phyloP scores from a whole-genome alignment of 331 rosid genomes.

The Ulmus americana region DNA sequence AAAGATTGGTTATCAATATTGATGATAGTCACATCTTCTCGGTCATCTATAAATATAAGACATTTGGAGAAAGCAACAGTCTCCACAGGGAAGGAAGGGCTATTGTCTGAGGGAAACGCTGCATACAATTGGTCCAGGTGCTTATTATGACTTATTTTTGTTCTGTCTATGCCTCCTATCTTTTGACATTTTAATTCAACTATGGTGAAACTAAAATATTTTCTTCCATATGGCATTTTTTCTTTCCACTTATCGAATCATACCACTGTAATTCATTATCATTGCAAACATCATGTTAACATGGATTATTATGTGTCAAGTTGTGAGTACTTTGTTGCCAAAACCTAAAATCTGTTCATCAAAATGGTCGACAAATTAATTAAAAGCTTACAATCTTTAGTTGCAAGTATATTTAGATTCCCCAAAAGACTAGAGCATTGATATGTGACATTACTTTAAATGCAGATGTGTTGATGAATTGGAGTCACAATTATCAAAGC shows the following conservation, averaged over 20 bases:
- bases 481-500: conserved; percentile 82
- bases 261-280: not conserved
- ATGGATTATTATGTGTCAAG: too few species aligned
- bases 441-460: conserved; percentile 11
- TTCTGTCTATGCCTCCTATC: too few species aligned
- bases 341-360: too few species aligned
- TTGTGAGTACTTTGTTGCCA: too few species aligned
- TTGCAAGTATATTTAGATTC: not conserved
- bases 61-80: conserved; percentile 99
- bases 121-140: conserved; percentile 99
- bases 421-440: not conserved
- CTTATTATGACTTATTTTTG: conserved; percentile 23
- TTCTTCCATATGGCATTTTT: not conserved
- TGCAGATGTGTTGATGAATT: conserved; percentile 89
- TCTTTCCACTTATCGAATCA: too few species aligned
- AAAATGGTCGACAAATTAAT: too few species aligned
- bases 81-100: conserved; percentile 95
- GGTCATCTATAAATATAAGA: conserved; percentile 89
- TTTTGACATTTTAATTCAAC: not conserved
- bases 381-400: not conserved
- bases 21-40: conserved; percentile 91
- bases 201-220: not conserved
- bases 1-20: conserved; percentile 84
- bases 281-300: not conserved
- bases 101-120: conserved; percentile 88